phyloP scores from a whole-genome alignment of 495 filamentous ascomycete species.

The Aspergillus olivimuriae region DNA sequence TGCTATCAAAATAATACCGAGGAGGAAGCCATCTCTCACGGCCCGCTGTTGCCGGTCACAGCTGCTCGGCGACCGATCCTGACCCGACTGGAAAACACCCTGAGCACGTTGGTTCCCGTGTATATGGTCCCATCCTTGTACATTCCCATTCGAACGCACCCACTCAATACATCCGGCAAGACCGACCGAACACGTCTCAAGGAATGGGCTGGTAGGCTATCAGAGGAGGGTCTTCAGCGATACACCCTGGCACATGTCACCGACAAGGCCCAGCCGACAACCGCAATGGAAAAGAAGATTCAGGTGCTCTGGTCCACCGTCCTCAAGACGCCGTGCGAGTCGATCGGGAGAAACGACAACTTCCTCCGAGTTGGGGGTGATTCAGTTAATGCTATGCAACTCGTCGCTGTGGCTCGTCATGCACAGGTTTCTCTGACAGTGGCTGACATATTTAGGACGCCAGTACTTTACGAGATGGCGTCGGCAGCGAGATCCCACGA shows the following conservation, averaged over 20 bases:
- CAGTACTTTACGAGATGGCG: slow-evolving; percentile 13
- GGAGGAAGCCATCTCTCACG: too few relatives aligned
- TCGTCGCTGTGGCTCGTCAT: slow-evolving; percentile 28
- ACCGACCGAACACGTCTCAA: slow-evolving; percentile 14
- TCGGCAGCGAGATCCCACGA: neutral
- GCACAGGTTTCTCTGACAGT: slow-evolving; percentile 26
- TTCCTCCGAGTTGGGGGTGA: slow-evolving; percentile 53
- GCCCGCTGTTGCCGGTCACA: too few relatives aligned
- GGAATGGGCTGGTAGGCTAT: neutral
- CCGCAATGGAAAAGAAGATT: neutral
- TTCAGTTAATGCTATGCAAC: slow-evolving; percentile 46
- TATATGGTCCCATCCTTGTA: too few relatives aligned
- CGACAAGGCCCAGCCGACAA: neutral
- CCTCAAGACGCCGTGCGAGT: slow-evolving; percentile 5
- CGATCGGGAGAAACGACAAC: slow-evolving; percentile 38
- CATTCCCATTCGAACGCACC: too few relatives aligned
- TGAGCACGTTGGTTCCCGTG: too few relatives aligned
- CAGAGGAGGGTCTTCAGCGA: neutral
- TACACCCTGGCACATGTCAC: neutral
- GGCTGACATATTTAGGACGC: slow-evolving; percentile 28
- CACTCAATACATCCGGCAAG: slow-evolving; percentile 29
- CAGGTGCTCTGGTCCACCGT: slow-evolving; percentile 16
- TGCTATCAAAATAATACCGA: too few relatives aligned
- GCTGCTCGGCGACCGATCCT: too few relatives aligned
- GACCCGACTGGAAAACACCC: too few relatives aligned